These are phyloP conservation scores for Spergularia bocconei DNA, from an alignment of 148 eudicot genomes.

Conservation along the genomic window DNA sequence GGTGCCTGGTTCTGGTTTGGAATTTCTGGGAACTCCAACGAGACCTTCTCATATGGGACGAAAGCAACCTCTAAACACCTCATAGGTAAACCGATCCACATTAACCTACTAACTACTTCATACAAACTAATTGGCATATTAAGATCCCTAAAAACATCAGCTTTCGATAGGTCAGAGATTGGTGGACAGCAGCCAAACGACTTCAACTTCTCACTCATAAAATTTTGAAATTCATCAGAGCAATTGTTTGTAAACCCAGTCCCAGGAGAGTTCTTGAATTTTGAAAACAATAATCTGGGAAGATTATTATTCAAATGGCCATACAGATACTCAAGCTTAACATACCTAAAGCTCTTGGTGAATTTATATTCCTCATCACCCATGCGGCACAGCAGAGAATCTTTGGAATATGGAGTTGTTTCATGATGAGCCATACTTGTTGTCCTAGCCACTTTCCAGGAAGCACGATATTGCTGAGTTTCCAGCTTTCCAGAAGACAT, in stretches of 20 bases:
- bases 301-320: conserved; percentile 44
- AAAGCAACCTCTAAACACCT: conserved; percentile 53
- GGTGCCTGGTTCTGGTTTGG: conserved; percentile 50
- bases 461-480: conserved; percentile 55
- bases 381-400: conserved; percentile 38
- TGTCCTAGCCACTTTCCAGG: conserved; percentile 32
- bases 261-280: conserved; percentile 22
- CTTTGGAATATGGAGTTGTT: conserved; percentile 28
- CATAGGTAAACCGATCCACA: conserved; percentile 53
- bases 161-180: conserved; percentile 27
- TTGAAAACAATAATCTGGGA: conserved; percentile 30
- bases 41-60: conserved; percentile 30
- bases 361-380: conserved; percentile 41
- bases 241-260: conserved; percentile 15
- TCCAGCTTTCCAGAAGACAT: conserved; percentile 82
- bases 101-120: conserved; percentile 48
- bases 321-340: conserved; percentile 51
- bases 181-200: conserved; percentile 34
- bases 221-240: conserved; percentile 33
- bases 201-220: conserved; percentile 46
- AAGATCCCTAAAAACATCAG: conserved; percentile 45
- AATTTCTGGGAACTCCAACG: conserved; percentile 53
- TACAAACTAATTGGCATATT: conserved; percentile 51
- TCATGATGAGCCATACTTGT: conserved; percentile 34
- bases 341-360: conserved; percentile 36